Base-by-base conservation (phyloP, 2,329 filamentous ascomycete genomes). In the Macrophomina tecta region DNA sequence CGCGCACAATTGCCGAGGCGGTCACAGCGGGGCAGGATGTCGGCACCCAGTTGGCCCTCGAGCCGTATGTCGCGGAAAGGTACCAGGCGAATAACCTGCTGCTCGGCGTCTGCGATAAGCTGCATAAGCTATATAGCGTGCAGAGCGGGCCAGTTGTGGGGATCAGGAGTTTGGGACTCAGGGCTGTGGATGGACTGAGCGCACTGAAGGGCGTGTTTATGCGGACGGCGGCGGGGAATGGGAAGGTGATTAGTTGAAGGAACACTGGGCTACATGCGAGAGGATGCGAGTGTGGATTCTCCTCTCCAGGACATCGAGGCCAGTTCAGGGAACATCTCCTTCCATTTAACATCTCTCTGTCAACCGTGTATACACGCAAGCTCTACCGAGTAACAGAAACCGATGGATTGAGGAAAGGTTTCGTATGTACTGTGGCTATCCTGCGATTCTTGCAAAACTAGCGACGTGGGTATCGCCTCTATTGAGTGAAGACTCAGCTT, bases 111-210 rank as follows among this genome's bases (percentile, higher is more conserved):
- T 92, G 89, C 70, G 94, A 98, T 80, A 94, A 97, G 81, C 82
- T 98, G 72, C 93, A 97, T 79, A 97, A 94, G 82, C 81, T 97
- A 51, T 98, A 97, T 79, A 90, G 90, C n/a, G 88, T 92, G 0
- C 89, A 88, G 28, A 89, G 87, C 68, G 92, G 92, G 0, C 93
- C 93, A 0, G 80, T 98, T 40, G 91, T 97, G 18, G 90, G 90
- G 72, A 82, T 94, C 61, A 86, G 94, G 69, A 94, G 91, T 64
- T 74, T 93, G 55, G 94, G 94, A 0, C 78, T 98, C 69, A 86
- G 84, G 69, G 87, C 90, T 7, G 90, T 97, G 69, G 90, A 97
- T 78, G 85, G 86, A 2, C 74, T 97, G 74, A 85, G 87, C 0
- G 87, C 90, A 45, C 74, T 97, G 66, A 98, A 98, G 84, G 87